Evolutionary conservation across 257 asterid genomes (phyloP), one percentile per base, ranked within the genome.

Genomic region (Solanum verrucosum): DNA sequence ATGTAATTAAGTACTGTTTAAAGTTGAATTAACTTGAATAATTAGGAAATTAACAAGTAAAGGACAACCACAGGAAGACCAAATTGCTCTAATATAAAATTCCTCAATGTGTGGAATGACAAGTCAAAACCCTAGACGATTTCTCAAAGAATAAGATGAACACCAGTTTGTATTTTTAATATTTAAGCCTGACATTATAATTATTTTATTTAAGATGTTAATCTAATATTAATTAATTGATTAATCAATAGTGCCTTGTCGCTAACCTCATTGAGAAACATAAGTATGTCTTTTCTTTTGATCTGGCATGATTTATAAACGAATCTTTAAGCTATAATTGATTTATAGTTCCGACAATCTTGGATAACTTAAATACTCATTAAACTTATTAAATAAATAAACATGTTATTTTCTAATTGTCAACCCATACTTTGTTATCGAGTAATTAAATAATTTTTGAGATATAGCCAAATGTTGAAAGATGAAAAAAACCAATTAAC

Each of bases 231-330:
- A 79, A 25, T 27, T 25, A 88, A 77, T 33, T 87, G 56, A 84
- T 77, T 63, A 86, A 82, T 65, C 67, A 73, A 86, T 88, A 37
- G 65, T 87, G 77, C 60, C 83, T 81, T 33, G 42, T 73, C 16
- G 79, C 65, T 37, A 78, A 87, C 74, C 88, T 87, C 91, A 88
- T 90, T 88, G 86, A 90, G 89, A 85, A 70, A 82, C 92, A 90
- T 88, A 85, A 90, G 90, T 87, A 60, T 92, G 90, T 89, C 89
- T 90, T 90, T 90, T 89, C 84, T 85, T 81, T 90, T 90, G 87
- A 71, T 88, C 35, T 89, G 81, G 60, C 88, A 60, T 59, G 73
- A 85, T 59, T 60, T 87, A 72, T 65, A 88, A 65, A 27, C 37
- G 87, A 89, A 88, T 83, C 60, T 88, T 89, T 25, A 18, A 81